phyloP scores from a whole-genome alignment of 140 eudicot species.

The Stevia rebaudiana region DNA sequence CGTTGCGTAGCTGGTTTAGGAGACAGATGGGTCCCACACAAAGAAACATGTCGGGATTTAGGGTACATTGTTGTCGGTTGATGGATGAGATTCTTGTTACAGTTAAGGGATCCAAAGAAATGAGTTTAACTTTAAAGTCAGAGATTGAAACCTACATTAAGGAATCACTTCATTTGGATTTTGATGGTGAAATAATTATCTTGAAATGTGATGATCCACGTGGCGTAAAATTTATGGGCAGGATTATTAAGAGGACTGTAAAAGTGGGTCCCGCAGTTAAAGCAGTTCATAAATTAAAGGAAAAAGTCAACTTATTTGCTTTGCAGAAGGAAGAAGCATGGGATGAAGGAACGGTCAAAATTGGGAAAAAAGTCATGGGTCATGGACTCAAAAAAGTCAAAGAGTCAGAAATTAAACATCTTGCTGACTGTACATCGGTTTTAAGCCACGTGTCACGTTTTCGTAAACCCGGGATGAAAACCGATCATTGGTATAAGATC shows the following conservation, averaged over 20 bases:
- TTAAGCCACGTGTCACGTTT: conserved; percentile 56
- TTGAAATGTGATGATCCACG: conserved; percentile 40
- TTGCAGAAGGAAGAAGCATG: conserved; percentile 73
- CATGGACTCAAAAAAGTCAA: conserved; percentile 90
- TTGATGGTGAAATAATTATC: conserved; percentile 31
- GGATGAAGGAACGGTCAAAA: conserved; percentile 60
- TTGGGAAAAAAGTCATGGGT: conserved; percentile 81
- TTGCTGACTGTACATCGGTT: conserved; percentile 48
- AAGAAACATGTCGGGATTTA: conserved; percentile 22
- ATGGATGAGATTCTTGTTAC: conserved; percentile 87
- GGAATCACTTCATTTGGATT: conserved; percentile 46
- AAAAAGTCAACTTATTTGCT: conserved; percentile 68
- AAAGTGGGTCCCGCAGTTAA: conserved; percentile 53
- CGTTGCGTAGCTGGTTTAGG: conserved; percentile 88
- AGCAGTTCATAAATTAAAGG: conserved; percentile 83
- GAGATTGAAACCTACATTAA: conserved; percentile 59
- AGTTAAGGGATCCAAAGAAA: conserved; percentile 69
- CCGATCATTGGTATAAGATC: conserved; percentile 90
- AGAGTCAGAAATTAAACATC: conserved; percentile 87
- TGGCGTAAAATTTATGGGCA: conserved; percentile 64
- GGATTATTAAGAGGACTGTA: conserved; percentile 39
- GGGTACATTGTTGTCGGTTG: conserved; percentile 74
- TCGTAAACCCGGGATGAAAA: conserved; percentile 87
- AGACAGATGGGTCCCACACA: conserved; percentile 46
- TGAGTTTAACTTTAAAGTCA: conserved; percentile 46